A percentile compares a stretch with the other conserved stretches of the same genome.
phyloP scores from a whole-genome alignment of 371 early-diverging fungal species.

The Aphelidium insulamus region DNA sequence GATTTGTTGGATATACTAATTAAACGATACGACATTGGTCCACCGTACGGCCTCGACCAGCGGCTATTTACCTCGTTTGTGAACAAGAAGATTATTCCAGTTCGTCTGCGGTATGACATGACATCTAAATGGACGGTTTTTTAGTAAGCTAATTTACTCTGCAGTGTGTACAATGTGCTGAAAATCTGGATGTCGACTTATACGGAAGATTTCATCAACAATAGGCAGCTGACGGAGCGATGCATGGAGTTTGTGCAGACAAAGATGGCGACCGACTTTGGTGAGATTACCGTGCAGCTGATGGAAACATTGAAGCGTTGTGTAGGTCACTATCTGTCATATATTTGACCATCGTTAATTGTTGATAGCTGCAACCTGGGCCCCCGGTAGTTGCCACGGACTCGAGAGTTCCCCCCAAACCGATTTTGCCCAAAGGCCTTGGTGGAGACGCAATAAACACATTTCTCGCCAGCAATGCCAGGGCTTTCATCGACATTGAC shows the following conservation, averaged over 20 bases:
- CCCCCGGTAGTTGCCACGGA: not conserved
- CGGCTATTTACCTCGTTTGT: constrained; percentile 12
- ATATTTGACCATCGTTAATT: not conserved
- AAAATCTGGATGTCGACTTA: constrained; percentile 15
- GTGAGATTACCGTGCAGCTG: constrained; percentile 6
- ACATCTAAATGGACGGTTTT: not conserved
- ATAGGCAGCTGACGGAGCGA: constrained; percentile 10
- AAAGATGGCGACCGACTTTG: constrained; percentile 14
- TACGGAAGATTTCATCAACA: constrained; percentile 17
- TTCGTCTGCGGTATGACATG: constrained; percentile 11
- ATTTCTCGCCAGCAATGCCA: not conserved
- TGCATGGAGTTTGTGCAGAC: constrained; percentile 14
- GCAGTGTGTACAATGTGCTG: constrained; percentile 13
- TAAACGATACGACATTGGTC: constrained; percentile 8
- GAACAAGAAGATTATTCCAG: constrained; percentile 15
- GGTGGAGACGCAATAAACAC: not conserved
- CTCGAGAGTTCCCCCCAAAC: not conserved
- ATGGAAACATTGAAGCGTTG: constrained; percentile 8
- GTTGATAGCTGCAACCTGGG: not conserved
- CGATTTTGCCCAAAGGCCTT: not conserved
- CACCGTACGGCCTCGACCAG: constrained; percentile 17
- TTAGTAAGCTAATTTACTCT: not conserved
- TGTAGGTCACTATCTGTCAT: constrained; percentile 2
- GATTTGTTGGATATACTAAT: constrained; percentile 18
- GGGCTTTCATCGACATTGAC: constrained; percentile 16